Conservation (phyloP, 106 monocot species). For the Alisma plantagoaquatica region DNA sequence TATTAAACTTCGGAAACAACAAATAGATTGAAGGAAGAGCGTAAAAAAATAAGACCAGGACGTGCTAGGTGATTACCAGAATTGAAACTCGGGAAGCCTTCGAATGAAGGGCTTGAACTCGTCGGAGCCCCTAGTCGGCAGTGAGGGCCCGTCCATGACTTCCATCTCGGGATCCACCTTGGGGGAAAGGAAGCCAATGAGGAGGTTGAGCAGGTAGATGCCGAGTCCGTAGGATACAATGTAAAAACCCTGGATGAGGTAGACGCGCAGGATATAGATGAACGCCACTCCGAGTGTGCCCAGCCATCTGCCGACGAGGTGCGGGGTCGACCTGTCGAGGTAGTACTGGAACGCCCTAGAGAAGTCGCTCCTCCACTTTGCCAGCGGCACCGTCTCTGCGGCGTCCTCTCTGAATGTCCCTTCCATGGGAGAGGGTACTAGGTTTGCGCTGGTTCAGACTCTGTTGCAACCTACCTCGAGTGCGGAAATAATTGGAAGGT, state of each 20-base stretch:
- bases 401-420: too few species aligned
- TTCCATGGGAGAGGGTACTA: conserved; percentile 38
- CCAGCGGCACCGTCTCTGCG: conserved; percentile 21
- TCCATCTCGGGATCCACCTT: conserved; percentile 79
- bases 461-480: too few species aligned
- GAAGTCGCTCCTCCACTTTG: conserved; percentile 57
- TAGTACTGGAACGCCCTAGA: conserved; percentile 57
- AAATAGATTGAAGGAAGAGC: too few species aligned
- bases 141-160: conserved; percentile 36
- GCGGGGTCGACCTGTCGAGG: conserved; percentile 64
- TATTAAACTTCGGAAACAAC: too few species aligned
- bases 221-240: conserved; percentile 67
- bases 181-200: conserved; percentile 76
- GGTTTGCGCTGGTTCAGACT: too few species aligned
- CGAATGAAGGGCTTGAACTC: conserved; percentile 88
- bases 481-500: too few species aligned
- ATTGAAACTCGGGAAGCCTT: conserved; percentile 78
- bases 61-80: conserved; percentile 59
- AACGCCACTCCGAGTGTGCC: conserved; percentile 42
- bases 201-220: conserved; percentile 35
- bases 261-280: conserved; percentile 51
- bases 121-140: conserved; percentile 70
- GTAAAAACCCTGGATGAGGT: conserved; percentile 69
- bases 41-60: too few species aligned
- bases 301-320: conserved; percentile 42